Evolutionary conservation across 768 basidiomycete genomes (phyloP), one percentile per base, ranked within the genome.

Genomic region (Saitozyma podzolica): DNA sequence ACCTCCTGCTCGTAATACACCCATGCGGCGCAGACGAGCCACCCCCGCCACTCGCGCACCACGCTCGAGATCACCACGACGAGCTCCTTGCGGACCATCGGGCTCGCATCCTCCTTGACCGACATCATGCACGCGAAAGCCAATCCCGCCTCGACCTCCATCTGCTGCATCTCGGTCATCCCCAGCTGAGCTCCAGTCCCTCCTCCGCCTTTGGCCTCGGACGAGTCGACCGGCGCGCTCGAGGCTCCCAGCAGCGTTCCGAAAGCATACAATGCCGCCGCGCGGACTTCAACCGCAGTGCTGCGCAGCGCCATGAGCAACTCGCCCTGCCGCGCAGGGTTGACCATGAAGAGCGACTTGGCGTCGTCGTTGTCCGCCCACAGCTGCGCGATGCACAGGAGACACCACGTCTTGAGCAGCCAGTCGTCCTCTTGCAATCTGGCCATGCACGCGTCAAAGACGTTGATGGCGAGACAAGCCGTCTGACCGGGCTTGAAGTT

Each of bases 1-100:
- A 71, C 74, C 50, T 95, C 90, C 76, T 94, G 91, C 74, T 96
- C 93, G 87, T 91, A 91, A 76, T 96, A 94, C 9, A 92, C 82
- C 94, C 95, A 98, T 1, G 95, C 93, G 65, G 95, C 96, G 45
- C 93, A 87, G 53, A 95, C 91, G 70, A 98, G 92, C 82, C 91
- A 91, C 8, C 95, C 96, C 59, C 92, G 83, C 91, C 94, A 97
- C 78, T 98, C 95, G 78, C 92, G 90, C 43, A 94, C 93, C 19
- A 98, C 82, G 71, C 90, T 92, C 73, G 91, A 93, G 59, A 98
- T 87, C 45, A 98, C 84, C 45, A 97, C 85, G 41, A 97, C 83
- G 19, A 97, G 83, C 77, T 98, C 96, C 80, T 96, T 96, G 62
- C 95, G 83, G 10, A 94, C 95, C 88, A 96, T 91, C 0, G 96